A percentile compares a stretch with the other conserved stretches of the same genome.
Evolutionary conservation across 2,329 filamentous ascomycete genomes (phyloP).

Genomic region (Diaporthe velutina): DNA sequence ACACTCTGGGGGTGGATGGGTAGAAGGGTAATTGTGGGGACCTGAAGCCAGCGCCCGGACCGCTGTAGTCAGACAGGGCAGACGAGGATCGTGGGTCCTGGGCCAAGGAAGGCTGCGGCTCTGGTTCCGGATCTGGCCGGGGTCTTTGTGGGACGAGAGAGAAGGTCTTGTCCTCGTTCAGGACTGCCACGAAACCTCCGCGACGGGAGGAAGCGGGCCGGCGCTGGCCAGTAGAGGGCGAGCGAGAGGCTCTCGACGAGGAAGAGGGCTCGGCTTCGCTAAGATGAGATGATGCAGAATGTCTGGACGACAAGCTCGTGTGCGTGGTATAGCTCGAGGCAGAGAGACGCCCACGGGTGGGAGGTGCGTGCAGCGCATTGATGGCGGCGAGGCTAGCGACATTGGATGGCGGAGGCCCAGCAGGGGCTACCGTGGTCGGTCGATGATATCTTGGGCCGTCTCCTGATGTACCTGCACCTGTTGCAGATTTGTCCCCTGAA

Average conservation of each 20-base stretch:
- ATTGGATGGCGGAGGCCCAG: constrained; percentile 51
- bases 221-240: constrained; percentile 43
- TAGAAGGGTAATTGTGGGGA: constrained; percentile 59
- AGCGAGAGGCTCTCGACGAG: constrained; percentile 41
- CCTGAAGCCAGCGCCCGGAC: constrained; percentile 49
- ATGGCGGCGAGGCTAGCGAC: constrained; percentile 48
- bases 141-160: constrained; percentile 57
- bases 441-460: constrained; percentile 47
- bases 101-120: constrained; percentile 32
- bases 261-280: constrained; percentile 44
- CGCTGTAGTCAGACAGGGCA: constrained; percentile 39
- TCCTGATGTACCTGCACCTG: constrained; percentile 47
- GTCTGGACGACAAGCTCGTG: constrained; percentile 35
- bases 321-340: constrained; percentile 36
- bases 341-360: constrained; percentile 42
- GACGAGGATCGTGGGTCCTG: constrained; percentile 38
- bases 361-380: constrained; percentile 48
- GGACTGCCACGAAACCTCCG: constrained; percentile 62
- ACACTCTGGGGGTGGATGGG: constrained; percentile 52
- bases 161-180: constrained; percentile 66
- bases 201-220: constrained; percentile 56
- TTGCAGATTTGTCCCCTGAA: constrained; percentile 60
- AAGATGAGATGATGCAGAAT: constrained; percentile 37
- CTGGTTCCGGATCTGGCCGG: constrained; percentile 37
- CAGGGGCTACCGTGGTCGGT: constrained; percentile 51